These are phyloP conservation scores for Aspergillus carlsbadensis DNA, from an alignment of 495 filamentous ascomycete genomes.

Conservation along the genomic window DNA sequence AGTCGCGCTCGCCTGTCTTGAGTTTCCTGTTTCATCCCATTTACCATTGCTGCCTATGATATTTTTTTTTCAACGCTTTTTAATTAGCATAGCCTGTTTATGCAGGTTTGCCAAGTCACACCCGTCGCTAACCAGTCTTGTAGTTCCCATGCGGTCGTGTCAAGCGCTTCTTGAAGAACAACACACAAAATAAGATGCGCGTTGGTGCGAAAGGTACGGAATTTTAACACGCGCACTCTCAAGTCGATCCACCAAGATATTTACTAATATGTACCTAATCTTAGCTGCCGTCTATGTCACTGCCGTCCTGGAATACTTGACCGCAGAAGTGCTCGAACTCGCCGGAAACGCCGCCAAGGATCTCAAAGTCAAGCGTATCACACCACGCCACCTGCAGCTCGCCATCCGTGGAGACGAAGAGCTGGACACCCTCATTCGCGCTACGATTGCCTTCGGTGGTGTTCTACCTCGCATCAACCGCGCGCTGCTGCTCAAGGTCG, in stretches of 20 bases:
- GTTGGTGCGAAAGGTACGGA: slow-evolving; percentile 87
- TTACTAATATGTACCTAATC: slow-evolving; percentile 16
- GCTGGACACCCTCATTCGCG: slow-evolving; percentile 93
- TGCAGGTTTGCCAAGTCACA: background rate
- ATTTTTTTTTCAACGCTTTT: no score
- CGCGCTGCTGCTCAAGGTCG: slow-evolving; percentile 94
- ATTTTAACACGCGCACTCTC: slow-evolving; percentile 1
- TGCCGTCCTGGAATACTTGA: slow-evolving; percentile 96
- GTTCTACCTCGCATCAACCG: slow-evolving; percentile 99
- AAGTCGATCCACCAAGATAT: background rate
- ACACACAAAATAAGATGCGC: slow-evolving; percentile 99
- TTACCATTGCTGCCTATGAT: background rate
- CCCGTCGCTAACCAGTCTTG: slow-evolving; percentile 14
- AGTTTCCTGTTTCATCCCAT: background rate
- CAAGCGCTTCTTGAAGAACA: slow-evolving; percentile 99
- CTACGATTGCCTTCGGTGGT: slow-evolving; percentile 97
- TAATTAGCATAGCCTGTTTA: no score
- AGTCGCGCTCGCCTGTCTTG: background rate
- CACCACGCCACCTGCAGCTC: slow-evolving; percentile 94
- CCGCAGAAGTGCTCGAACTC: slow-evolving; percentile 96
- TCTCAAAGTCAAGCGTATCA: slow-evolving; percentile 99
- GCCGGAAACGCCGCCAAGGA: slow-evolving; percentile 99
- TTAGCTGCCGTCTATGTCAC: slow-evolving; percentile 94
- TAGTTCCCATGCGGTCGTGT: slow-evolving; percentile 99
- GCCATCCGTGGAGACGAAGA: slow-evolving; percentile 99